Percentiles rank a stretch among this genome's conserved stretches.
Conservation (phyloP, 129 eudicot genomes). For the Erigeron canadensis region DNA sequence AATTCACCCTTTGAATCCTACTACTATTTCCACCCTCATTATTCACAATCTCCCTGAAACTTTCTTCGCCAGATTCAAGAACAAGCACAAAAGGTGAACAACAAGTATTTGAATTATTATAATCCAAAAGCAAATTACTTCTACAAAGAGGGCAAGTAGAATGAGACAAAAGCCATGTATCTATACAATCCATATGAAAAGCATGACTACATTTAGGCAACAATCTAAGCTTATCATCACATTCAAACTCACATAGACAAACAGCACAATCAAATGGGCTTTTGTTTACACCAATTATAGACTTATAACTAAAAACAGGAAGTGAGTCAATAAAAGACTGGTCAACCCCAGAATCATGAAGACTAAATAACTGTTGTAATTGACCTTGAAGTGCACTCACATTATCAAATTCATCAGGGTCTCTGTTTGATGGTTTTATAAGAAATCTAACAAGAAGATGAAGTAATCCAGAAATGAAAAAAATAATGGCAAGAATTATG, state of each 20-base stretch:
- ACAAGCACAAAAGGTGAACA: slow-evolving; percentile 67
- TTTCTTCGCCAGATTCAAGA: slow-evolving; percentile 81
- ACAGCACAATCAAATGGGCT: slow-evolving; percentile 98
- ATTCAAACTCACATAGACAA: slow-evolving; percentile 85
- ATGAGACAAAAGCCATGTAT: slow-evolving; percentile 95
- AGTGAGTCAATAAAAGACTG: slow-evolving; percentile 88
- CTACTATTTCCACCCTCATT: neutral
- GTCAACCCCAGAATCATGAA: slow-evolving; percentile 92
- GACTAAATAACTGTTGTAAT: slow-evolving; percentile 71
- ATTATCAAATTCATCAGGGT: slow-evolving; percentile 68
- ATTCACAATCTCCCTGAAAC: slow-evolving; percentile 52
- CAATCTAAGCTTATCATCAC: slow-evolving; percentile 68
- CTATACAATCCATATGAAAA: slow-evolving; percentile 89
- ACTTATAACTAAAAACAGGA: slow-evolving; percentile 73
- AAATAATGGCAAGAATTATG: slow-evolving; percentile 68
- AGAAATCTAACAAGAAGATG: slow-evolving; percentile 82
- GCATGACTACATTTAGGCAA: slow-evolving; percentile 96
- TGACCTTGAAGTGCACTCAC: slow-evolving; percentile 93
- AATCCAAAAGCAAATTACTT: slow-evolving; percentile 61
- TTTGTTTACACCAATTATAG: slow-evolving; percentile 62
- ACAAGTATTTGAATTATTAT: slow-evolving; percentile 33
- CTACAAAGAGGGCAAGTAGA: slow-evolving; percentile 98
- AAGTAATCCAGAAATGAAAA: slow-evolving; percentile 77
- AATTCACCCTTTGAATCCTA: slow-evolving; percentile 42
- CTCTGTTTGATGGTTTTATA: slow-evolving; percentile 51